Base-by-base conservation (phyloP, 2,329 filamentous ascomycete genomes). In the Fusarium sp. region DNA sequence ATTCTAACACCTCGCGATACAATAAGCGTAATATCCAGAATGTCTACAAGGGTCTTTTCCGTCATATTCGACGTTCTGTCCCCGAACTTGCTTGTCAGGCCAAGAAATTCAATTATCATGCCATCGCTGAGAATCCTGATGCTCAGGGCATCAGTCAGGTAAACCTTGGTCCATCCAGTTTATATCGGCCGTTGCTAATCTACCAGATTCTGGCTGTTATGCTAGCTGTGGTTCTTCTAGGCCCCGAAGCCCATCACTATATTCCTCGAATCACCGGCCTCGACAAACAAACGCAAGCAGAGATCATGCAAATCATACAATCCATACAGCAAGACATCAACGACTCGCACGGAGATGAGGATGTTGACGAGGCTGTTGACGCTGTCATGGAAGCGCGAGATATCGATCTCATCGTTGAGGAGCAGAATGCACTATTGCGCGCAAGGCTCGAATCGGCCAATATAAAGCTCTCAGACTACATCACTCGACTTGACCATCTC, bases 131-230 rank as follows among this genome's bases (percentile, higher is more conserved):
- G 70, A 84, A 87, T 69, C 84, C 86, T 27, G 86, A 88, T 72
- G 81, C 82, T 27, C 81, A 86, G 68, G 84, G 86, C 67, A 84
- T 88, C 54, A 81, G 82, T 69, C 84, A 88, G 81, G 86, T 83
- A 83, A 14, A 8, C 20, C 16, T 29, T 8, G 13, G 37, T 24
- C 22, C 12, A 18, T 40, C 42, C 16, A 8, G 40, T 12, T 18
- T 25, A 12, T 16, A n/a, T 55, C 22, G 30, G 22, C 9, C 32
- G 37, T 29, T 42, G 46, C 63, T 67, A 62, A 67, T 44, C 22
- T 20, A 30, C 11, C 82, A 91, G 82, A 82, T 92, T 53, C 81
- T 92, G 44, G 88, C 88, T 62, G 83, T 91, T 58, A 85, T 91
- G 76, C 82, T 92, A 24, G 85, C 78, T 16, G 80, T 90, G n/a